A percentile compares a stretch with the other conserved stretches of the same genome.
These are phyloP conservation scores for Groenewaldozyma tartarivorans DNA, from an alignment of 805 yeast species.

Conservation along the genomic window DNA sequence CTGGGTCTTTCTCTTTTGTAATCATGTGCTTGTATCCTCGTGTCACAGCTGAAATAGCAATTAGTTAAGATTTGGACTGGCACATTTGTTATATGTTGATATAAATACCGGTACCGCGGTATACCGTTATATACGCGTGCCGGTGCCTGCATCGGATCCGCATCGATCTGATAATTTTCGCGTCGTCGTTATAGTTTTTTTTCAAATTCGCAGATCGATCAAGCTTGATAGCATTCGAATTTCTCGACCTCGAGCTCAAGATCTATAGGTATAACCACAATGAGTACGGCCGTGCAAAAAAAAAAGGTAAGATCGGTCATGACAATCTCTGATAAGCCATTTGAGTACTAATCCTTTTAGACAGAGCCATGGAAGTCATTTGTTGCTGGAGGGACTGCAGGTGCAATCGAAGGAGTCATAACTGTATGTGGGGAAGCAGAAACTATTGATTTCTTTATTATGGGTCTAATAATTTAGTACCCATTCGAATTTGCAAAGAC, in stretches of 20 bases:
- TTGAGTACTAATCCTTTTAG: constrained; percentile 3
- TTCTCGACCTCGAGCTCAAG: constrained; percentile 13
- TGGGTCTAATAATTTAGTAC: constrained; percentile 29
- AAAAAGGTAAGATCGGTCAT: not conserved
- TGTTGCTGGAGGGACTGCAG: constrained; percentile 39
- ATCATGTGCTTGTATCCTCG: no score
- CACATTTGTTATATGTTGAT: no score
- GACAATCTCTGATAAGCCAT: not conserved
- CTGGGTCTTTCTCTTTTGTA: no score
- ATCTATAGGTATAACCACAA: constrained; percentile 12
- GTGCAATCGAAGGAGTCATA: constrained; percentile 62
- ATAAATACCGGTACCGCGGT: no score
- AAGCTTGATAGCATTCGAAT: no score
- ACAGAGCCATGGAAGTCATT: constrained; percentile 28
- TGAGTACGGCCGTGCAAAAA: not conserved
- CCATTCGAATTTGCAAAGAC: constrained; percentile 98
- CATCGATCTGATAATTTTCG: no score
- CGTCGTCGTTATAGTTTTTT: no score
- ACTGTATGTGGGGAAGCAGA: constrained; percentile 33
- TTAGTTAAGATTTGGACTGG: no score
- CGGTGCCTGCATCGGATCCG: no score
- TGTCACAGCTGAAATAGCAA: no score
- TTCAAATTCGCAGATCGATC: no score
- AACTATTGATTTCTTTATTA: not conserved
- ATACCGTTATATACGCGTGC: no score